A percentile compares a stretch with the other conserved stretches of the same genome.
phyloP scores from a whole-genome alignment of 2,329 filamentous ascomycete genomes.

The Aureobasidium sp. region DNA sequence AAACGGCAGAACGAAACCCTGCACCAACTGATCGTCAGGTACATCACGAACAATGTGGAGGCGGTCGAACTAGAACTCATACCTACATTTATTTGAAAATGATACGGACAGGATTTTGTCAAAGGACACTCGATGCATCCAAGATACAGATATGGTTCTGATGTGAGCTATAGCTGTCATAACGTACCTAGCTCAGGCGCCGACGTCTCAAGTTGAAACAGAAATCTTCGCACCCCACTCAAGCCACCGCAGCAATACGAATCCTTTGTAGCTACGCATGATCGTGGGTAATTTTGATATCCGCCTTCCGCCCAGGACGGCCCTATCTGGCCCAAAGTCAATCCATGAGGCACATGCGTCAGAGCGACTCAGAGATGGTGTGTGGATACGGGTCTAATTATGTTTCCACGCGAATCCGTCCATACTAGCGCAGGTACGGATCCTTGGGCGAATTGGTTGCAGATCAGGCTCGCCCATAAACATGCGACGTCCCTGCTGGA shows the following conservation, averaged over 20 bases:
- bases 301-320: neutral
- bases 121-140: neutral
- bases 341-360: neutral
- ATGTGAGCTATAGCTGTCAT: neutral
- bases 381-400: constrained; percentile 8
- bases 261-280: neutral
- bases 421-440: constrained; percentile 7
- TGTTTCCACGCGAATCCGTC: constrained; percentile 3
- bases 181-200: neutral
- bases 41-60: neutral
- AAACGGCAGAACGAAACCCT: neutral
- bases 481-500: neutral
- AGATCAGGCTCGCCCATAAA: constrained; percentile 8
- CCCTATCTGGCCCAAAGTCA: constrained; percentile 2
- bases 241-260: neutral
- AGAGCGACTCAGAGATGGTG: too few relatives aligned
- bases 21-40: constrained; percentile 7
- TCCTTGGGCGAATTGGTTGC: constrained; percentile 1
- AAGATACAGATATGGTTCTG: neutral
- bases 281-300: neutral
- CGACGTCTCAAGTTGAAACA: constrained; percentile 4
- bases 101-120: too few relatives aligned
- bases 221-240: neutral
- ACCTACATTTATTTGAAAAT: too few relatives aligned
- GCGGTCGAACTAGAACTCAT: neutral